Percentiles rank a stretch among this genome's conserved stretches.
Conservation (phyloP, 495 filamentous ascomycete genomes). For the Aspergillus mulundensis region DNA sequence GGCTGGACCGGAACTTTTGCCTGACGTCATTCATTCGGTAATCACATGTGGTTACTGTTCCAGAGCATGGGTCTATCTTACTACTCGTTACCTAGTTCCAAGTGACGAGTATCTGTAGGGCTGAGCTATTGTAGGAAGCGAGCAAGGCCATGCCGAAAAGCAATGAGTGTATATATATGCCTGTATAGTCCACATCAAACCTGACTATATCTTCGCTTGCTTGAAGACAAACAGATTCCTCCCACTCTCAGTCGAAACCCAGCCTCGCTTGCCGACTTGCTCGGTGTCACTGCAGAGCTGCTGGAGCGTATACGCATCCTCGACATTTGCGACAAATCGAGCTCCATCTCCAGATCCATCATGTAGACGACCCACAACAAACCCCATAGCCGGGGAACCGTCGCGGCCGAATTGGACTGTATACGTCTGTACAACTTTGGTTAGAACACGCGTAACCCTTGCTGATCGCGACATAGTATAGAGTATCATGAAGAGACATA, state of each 20-base stretch:
- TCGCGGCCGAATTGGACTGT: constrained; percentile 49
- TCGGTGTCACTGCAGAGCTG: constrained; percentile 24
- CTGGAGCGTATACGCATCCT: constrained; percentile 35
- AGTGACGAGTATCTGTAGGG: no score
- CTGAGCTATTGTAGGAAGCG: no score
- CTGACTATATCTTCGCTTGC: constrained; percentile 11
- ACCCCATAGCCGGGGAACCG: constrained; percentile 37
- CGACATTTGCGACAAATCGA: constrained; percentile 50
- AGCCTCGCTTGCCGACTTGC: constrained; percentile 38
- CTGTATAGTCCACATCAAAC: no score
- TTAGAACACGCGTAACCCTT: neutral
- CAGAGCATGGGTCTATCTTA: no score
- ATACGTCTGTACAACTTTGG: constrained; percentile 41
- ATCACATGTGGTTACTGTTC: no score
- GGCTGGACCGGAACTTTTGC: neutral
- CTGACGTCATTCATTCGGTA: neutral
- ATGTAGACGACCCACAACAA: constrained; percentile 45
- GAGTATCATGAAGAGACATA: constrained; percentile 21
- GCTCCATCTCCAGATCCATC: constrained; percentile 22
- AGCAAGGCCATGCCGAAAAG: no score
- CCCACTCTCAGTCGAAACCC: constrained; percentile 24
- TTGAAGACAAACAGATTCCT: constrained; percentile 41
- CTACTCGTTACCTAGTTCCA: no score
- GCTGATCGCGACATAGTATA: neutral
- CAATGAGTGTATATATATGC: no score